A percentile compares a stretch with the other conserved stretches of the same genome.
phyloP scores from a whole-genome alignment of 345 rosid species.

The Eucalyptus camaldulensis region DNA sequence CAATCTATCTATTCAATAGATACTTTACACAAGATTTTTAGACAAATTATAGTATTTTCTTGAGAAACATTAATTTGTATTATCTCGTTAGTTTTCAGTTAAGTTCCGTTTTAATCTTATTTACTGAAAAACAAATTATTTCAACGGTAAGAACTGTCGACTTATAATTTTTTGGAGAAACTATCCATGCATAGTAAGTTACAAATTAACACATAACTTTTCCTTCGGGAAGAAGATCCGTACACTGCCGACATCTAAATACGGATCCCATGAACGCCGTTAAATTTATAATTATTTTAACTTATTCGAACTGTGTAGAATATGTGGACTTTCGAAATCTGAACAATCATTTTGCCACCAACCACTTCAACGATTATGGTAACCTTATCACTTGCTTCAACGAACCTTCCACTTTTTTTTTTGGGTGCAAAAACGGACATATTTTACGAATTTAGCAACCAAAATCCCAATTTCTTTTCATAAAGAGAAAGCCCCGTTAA shows the following conservation, averaged over 20 bases:
- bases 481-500: not conserved
- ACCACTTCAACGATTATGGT: not conserved
- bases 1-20: too few species aligned
- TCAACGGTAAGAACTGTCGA: not conserved
- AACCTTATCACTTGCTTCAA: not conserved
- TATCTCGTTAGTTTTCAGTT: too few species aligned
- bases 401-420: not conserved
- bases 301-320: not conserved
- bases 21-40: too few species aligned
- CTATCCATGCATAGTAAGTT: not conserved
- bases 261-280: not conserved
- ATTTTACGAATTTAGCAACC: not conserved
- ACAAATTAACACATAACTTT: too few species aligned
- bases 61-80: too few species aligned
- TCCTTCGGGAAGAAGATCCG: too few species aligned
- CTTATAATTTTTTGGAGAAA: not conserved
- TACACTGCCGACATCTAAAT: not conserved
- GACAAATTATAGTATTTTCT: too few species aligned
- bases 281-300: too few species aligned
- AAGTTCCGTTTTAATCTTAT: too few species aligned
- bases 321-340: not conserved
- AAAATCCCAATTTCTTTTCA: not conserved
- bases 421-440: not conserved
- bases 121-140: too few species aligned
- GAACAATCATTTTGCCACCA: accelerated